Evolutionary conservation across 176 grass and related monocot species (phyloP).

Genomic region (Leersia perrieri): DNA sequence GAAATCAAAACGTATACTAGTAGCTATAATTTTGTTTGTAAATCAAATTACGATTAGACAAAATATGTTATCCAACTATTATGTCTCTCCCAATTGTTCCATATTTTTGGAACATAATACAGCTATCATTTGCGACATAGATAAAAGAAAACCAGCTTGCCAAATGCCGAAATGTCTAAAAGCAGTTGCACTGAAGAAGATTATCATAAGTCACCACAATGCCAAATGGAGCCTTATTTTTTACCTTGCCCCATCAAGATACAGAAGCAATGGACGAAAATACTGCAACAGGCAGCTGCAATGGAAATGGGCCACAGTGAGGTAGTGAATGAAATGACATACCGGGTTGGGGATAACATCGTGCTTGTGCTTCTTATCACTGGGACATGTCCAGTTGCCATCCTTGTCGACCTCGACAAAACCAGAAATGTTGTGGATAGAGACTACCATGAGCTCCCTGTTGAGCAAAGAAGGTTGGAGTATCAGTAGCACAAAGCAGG

Average conservation of each 20-base stretch:
- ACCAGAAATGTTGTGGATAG: slow-evolving; percentile 68
- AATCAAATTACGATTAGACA: background rate
- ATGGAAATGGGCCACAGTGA: background rate
- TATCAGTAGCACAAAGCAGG: background rate
- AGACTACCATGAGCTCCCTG: slow-evolving; percentile 91
- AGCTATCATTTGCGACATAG: background rate
- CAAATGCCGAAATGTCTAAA: background rate
- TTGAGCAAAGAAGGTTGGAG: slow-evolving; percentile 9
- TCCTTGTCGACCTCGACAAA: slow-evolving; percentile 70
- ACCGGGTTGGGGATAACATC: slow-evolving; percentile 66
- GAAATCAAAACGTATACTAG: background rate
- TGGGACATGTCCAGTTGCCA: slow-evolving; percentile 66
- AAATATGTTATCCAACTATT: no score
- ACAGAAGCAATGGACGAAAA: no score
- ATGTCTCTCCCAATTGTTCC: background rate
- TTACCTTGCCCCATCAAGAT: background rate
- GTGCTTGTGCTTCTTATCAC: slow-evolving; percentile 64
- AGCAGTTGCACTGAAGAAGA: background rate
- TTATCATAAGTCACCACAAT: background rate
- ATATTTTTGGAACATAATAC: background rate
- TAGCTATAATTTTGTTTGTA: background rate
- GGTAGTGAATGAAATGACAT: background rate
- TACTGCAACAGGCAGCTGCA: background rate
- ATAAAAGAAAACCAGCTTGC: background rate
- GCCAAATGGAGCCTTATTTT: background rate